Base-by-base conservation (phyloP, 2,329 filamentous ascomycete species). In the Sporothrix sp. region DNA sequence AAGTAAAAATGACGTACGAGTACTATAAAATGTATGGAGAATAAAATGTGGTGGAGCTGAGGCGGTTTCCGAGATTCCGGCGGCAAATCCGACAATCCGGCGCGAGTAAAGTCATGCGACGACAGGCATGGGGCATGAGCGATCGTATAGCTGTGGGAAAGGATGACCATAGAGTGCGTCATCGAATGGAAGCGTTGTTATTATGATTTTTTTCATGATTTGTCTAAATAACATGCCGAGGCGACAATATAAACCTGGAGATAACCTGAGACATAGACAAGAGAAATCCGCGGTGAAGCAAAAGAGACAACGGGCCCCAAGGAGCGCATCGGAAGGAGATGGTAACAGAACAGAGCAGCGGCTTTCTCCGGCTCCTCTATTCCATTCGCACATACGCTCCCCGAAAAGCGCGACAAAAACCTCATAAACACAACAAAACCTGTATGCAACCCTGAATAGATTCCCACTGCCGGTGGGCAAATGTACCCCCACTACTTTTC, bases 301-400 rank as follows among this genome's bases (percentile, higher is more conserved):
- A 23, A 42, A 44, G 28, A 32, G 36, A 11, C 36, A 38, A 39
- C 25, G 13, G 18, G 27, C 16, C 38, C 38, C 9, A n/a, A n/a
- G n/a, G n/a, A n/a, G n/a, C n/a, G n/a, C n/a, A n/a, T n/a, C n/a
- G n/a, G n/a, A n/a, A n/a, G n/a, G n/a, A n/a, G n/a, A n/a, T n/a
- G n/a, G n/a, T n/a, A n/a, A 25, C 35, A 45, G 40, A 25, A 8
- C 16, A 45, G 48, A 44, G 32, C 27, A 25, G 35, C n/a, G n/a
- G 39, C 11, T 43, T 47, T 18, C 40, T 47, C 47, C 30, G 52
- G 51, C 52, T 48, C 52, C 52, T 53, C 16, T 49, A 54, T 52
- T 27, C 40, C 46, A 47, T 38, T 38, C 27, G 20, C 43, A 38
- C 33, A 38, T 16, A 33, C 32, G n/a, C 33, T 25, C 30, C 20